Conservation (phyloP, 2,329 filamentous ascomycete species). For the Trichophyton simii region DNA sequence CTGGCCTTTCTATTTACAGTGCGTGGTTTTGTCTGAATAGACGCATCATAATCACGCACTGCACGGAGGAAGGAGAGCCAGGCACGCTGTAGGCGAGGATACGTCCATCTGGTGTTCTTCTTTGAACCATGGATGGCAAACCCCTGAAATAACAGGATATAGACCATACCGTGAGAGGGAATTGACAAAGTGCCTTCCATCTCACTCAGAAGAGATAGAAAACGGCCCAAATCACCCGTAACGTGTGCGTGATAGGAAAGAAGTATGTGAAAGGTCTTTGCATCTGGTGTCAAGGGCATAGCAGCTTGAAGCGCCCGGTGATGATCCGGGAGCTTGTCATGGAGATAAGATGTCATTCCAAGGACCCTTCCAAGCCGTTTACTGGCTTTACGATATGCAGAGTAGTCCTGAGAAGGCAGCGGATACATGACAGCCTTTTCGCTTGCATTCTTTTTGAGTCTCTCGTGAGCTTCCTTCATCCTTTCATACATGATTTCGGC, state of each 20-base stretch:
- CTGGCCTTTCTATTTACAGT: constrained; percentile 10
- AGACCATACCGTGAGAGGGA: constrained; percentile 61
- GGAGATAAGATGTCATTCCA: constrained; percentile 31
- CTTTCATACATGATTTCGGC: constrained; percentile 70
- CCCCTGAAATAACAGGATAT: constrained; percentile 68
- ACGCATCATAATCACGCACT: constrained; percentile 25
- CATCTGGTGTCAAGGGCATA: constrained; percentile 57
- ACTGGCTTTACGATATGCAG: constrained; percentile 24
- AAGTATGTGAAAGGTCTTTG: constrained; percentile 67
- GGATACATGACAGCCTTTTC: constrained; percentile 14
- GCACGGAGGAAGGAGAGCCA: constrained; percentile 50
- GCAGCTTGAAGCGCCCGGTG: constrained; percentile 52
- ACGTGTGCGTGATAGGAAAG: constrained; percentile 59
- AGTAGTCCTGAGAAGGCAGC: constrained; percentile 24
- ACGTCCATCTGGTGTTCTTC: constrained; percentile 58
- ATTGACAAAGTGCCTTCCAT: constrained; percentile 58
- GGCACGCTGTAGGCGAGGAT: constrained; percentile 52
- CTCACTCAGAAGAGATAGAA: constrained; percentile 62
- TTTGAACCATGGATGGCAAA: constrained; percentile 62
- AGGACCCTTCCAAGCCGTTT: constrained; percentile 39
- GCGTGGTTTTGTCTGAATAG: constrained; percentile 13
- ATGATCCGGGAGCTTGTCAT: constrained; percentile 40
- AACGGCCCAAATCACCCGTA: constrained; percentile 58
- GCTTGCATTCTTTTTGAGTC: constrained; percentile 20
- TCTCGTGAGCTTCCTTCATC: constrained; percentile 57